Conservation (phyloP, 2,329 filamentous ascomycete species). For the Fusarium oligoseptatum region DNA sequence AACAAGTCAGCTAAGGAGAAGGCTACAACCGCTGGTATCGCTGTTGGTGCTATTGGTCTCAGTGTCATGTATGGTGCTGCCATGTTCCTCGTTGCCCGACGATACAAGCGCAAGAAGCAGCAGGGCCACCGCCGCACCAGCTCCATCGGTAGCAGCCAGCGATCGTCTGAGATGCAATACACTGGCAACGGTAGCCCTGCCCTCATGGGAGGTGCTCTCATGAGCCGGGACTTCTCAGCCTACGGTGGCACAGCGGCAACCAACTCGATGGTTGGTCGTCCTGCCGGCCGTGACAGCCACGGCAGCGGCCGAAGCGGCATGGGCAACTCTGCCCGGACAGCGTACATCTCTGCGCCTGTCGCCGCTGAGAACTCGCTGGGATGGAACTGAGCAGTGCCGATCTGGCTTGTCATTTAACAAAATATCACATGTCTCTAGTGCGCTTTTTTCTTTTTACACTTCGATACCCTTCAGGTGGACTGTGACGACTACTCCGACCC, state of each 20-base stretch:
- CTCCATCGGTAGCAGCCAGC: conserved; percentile 71
- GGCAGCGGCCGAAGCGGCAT: conserved; percentile 73
- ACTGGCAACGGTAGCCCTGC: conserved; percentile 64
- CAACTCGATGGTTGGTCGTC: conserved; percentile 28
- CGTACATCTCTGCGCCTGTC: conserved; percentile 87
- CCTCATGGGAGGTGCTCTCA: conserved; percentile 78
- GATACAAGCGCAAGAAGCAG: conserved; percentile 89
- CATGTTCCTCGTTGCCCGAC: conserved; percentile 92
- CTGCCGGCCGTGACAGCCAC: conserved; percentile 68
- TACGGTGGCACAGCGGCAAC: conserved; percentile 60
- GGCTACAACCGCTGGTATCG: conserved; percentile 77
- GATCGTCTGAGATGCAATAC: conserved; percentile 67
- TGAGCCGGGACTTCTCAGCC: conserved; percentile 68
- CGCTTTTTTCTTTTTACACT: conserved; percentile 45
- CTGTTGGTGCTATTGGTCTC: conserved; percentile 80
- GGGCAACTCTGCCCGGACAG: conserved; percentile 67
- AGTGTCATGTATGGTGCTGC: conserved; percentile 91
- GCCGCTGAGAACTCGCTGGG: conserved; percentile 95
- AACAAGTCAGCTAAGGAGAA: conserved; percentile 70
- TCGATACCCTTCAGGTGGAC: conserved; percentile 53
- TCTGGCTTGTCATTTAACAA: conserved; percentile 28
- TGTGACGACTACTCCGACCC: conserved; percentile 41
- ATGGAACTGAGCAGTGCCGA: conserved; percentile 76
- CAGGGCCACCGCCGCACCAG: conserved; percentile 81
- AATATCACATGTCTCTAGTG: conserved; percentile 40